Conservation (phyloP, 1,284 basidiomycete genomes). For the Laetiporus sulphureus region DNA sequence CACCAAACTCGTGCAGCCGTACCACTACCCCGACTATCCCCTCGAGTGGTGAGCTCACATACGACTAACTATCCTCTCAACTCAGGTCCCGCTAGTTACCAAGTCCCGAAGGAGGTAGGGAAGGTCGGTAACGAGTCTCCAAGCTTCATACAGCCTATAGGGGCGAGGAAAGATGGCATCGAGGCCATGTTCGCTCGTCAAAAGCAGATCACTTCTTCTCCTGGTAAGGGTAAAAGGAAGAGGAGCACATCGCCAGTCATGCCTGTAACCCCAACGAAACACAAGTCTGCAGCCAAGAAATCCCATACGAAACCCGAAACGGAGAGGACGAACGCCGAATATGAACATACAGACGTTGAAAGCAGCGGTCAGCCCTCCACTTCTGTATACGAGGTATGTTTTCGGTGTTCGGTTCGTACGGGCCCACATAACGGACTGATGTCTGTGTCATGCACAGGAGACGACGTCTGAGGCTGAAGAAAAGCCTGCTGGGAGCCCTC, state of each 20-base stretch:
- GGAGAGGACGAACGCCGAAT: constrained; percentile 10
- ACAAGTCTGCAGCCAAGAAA: too few relatives aligned
- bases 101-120: constrained; percentile 86
- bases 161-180: constrained; percentile 81
- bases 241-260: too few relatives aligned
- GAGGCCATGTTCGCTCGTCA: constrained; percentile 82
- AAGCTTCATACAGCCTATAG: constrained; percentile 77
- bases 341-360: constrained; percentile 9
- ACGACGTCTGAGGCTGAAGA: not conserved
- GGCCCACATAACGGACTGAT: too few relatives aligned
- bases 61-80: too few relatives aligned
- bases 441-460: too few relatives aligned
- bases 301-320: constrained; percentile 3
- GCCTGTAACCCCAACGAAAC: too few relatives aligned
- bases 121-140: constrained; percentile 83
- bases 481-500: not conserved
- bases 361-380: too few relatives aligned
- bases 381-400: too few relatives aligned
- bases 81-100: constrained; percentile 54
- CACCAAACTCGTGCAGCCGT: constrained; percentile 62
- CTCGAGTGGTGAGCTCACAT: constrained; percentile 70
- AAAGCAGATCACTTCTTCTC: too few relatives aligned
- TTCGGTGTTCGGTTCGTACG: too few relatives aligned
- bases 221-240: too few relatives aligned
- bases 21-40: constrained; percentile 41